Percentiles rank a stretch among this genome's conserved stretches.
phyloP scores from a whole-genome alignment of 352 stramenopile genomes.

The Globisporangium sylvaticum region DNA sequence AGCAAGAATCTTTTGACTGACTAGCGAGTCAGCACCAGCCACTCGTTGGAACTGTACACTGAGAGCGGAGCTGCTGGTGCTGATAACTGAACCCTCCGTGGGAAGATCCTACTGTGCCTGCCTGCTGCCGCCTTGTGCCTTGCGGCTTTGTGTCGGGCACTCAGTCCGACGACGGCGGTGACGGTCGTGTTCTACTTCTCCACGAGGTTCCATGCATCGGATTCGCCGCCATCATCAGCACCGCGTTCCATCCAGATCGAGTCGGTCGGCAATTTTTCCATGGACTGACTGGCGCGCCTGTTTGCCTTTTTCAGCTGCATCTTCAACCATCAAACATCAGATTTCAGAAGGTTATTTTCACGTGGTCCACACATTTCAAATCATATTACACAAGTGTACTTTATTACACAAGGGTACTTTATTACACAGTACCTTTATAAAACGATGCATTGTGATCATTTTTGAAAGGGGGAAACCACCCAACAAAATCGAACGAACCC shows the following conservation, averaged over 20 bases:
- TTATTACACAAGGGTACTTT: not conserved
- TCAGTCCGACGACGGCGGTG: no score
- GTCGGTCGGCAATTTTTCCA: not conserved
- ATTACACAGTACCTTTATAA: not conserved
- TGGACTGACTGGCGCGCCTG: not conserved
- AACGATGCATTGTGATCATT: not conserved
- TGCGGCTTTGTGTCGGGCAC: not conserved
- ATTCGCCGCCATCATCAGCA: no score
- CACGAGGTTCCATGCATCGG: no score
- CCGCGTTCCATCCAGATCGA: conserved; percentile 9
- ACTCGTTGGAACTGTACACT: not conserved
- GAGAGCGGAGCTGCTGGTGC: not conserved
- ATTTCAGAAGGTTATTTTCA: no score
- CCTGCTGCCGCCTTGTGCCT: not conserved
- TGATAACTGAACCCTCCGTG: not conserved
- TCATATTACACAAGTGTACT: not conserved
- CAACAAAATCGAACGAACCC: not conserved
- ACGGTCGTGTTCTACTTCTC: not conserved
- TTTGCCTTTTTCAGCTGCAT: not conserved
- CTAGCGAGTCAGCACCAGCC: not conserved
- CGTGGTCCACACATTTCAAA: not conserved
- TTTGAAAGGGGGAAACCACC: not conserved
- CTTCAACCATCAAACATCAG: not conserved
- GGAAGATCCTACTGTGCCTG: not conserved
- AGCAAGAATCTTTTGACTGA: not conserved